Base-by-base conservation (phyloP, 2,329 filamentous ascomycete species). In the Pseudocercospora crystallina region DNA sequence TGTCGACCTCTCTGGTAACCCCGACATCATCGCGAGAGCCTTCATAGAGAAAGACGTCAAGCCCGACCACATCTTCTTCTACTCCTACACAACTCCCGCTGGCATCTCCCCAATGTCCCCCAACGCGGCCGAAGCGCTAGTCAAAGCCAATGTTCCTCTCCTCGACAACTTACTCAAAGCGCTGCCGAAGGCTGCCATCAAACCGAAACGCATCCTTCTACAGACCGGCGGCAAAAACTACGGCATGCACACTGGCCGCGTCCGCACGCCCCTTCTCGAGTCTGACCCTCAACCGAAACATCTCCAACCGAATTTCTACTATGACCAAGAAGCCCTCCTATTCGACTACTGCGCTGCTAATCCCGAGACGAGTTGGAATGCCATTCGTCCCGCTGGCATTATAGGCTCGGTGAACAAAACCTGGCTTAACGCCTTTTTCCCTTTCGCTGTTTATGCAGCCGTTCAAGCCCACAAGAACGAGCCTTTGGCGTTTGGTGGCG, bases 141-240 rank as follows among this genome's bases (percentile, higher is more conserved):
- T 31, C 5, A 29, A 49, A 15, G 14, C 39, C 9, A 56, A 58
- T 26, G 49, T 48, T 2, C 49, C 53, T 5, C 65, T 78, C 1
- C 65, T 79, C 17, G 57, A 63, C 14, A 78, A 78, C 61, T 77
- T 78, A 61, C 62, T 75, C 29, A 56, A 67, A 10, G 68, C 72
- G 3, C 66, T 79, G 2, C 62, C 64, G 2, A 57, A 73, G 1
- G 65, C 71, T 3, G 53, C 58, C 11, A 72, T 76, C 44, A 66
- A 65, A 3, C 75, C 76, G 0, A 72, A 70, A 39, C 69, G 75
- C 8, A 70, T 79, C 49, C 61, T 76, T 56, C 68, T 76, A 9
- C 76, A 79, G 54, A 76, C 72, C 0, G 75, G 75, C 10, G 73
- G 73, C 11, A 79, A 79, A 62, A 71, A 78, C 56, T 79, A 78